Conservation (phyloP, 176 grass and related monocot genomes). For the Bonia amplexicaulis region DNA sequence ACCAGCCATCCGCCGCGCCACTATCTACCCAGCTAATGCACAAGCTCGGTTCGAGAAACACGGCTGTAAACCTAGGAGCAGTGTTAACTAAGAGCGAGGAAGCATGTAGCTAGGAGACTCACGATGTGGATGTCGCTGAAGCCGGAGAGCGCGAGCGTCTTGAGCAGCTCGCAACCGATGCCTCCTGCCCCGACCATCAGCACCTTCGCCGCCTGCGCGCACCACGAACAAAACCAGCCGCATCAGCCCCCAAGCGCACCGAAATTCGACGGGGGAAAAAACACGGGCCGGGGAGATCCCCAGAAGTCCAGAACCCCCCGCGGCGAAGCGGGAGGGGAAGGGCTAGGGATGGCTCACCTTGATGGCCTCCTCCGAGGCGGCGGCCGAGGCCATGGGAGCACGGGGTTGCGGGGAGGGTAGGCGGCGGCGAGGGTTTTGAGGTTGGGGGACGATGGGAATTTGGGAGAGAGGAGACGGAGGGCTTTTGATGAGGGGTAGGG, state of each 20-base stretch:
- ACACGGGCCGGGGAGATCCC: background rate
- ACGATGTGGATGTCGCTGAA: constrained; percentile 95
- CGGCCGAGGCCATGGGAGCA: constrained; percentile 12
- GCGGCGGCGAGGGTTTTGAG: background rate
- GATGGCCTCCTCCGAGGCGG: constrained; percentile 35
- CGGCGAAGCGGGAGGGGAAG: background rate
- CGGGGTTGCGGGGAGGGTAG: background rate
- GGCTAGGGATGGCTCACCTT: constrained; percentile 22
- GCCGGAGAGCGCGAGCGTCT: constrained; percentile 92
- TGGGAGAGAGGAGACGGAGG: no score
- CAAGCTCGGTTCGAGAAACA: background rate
- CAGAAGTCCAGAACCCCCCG: background rate
- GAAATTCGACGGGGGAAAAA: background rate
- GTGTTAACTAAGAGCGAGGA: background rate
- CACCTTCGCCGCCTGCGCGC: constrained; percentile 76
- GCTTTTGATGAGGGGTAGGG: no score
- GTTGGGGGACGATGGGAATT: no score
- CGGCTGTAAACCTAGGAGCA: constrained; percentile 12
- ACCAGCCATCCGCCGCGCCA: background rate
- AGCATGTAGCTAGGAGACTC: constrained; percentile 5
- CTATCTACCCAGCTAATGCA: background rate
- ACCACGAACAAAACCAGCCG: background rate
- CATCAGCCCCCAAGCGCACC: constrained; percentile 2
- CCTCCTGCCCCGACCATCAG: constrained; percentile 97
- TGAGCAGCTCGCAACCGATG: constrained; percentile 98